A percentile compares a stretch with the other conserved stretches of the same genome.
These are phyloP conservation scores for Elaeagnus macrophylla DNA, from an alignment of 306 rosid genomes.

Conservation along the genomic window DNA sequence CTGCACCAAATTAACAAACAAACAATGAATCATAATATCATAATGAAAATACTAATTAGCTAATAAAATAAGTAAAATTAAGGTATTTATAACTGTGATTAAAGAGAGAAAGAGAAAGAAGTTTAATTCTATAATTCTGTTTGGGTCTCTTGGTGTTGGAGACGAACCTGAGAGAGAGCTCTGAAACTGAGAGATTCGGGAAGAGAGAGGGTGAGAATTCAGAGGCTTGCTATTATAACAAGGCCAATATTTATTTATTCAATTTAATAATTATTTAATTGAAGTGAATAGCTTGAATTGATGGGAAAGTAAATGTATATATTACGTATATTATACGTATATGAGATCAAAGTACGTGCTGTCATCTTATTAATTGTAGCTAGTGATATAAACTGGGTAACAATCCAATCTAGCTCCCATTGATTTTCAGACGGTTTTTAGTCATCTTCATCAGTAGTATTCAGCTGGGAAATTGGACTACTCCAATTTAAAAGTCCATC, in stretches of 20 bases:
- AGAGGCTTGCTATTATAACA: conserved; percentile 12
- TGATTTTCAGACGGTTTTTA: too few relatives aligned
- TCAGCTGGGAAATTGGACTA: too few relatives aligned
- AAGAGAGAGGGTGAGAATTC: conserved; percentile 9
- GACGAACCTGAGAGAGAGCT: conserved; percentile 22
- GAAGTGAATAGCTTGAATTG: conserved; percentile 9
- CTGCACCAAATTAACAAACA: neutral
- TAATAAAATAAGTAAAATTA: neutral
- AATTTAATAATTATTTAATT: neutral
- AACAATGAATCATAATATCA: neutral
- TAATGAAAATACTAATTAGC: neutral
- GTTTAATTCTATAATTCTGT: neutral
- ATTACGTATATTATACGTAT: too few relatives aligned
- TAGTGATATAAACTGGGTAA: too few relatives aligned
- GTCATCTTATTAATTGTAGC: too few relatives aligned
- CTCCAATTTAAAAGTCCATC: too few relatives aligned
- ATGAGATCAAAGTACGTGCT: too few relatives aligned
- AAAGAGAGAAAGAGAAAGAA: conserved; percentile 3
- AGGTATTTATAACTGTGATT: neutral
- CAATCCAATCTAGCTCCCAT: too few relatives aligned
- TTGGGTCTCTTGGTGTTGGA: neutral
- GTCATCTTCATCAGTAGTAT: too few relatives aligned
- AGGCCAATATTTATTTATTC: neutral
- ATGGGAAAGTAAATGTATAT: conserved; percentile 9
- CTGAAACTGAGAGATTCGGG: conserved; percentile 41